Percentiles rank a stretch among this genome's conserved stretches.
phyloP scores from a whole-genome alignment of 2,329 filamentous ascomycete species.

The Colletotrichum limetticola region DNA sequence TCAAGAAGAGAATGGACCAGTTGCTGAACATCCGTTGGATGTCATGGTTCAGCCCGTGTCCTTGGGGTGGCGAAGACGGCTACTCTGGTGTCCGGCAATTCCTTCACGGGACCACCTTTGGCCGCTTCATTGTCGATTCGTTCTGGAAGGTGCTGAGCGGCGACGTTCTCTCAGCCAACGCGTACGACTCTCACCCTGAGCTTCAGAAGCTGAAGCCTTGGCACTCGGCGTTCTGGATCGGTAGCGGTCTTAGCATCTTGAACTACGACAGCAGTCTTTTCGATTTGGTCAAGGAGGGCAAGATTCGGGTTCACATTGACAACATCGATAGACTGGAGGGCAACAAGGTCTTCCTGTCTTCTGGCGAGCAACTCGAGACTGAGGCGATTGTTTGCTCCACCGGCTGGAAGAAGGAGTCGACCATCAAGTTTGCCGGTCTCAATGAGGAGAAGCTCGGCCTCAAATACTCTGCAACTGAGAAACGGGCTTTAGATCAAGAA shows the following conservation, averaged over 20 bases:
- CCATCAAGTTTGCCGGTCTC: background rate
- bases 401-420: background rate
- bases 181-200: background rate
- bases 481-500: background rate
- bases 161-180: background rate
- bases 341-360: background rate
- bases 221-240: background rate
- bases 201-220: background rate
- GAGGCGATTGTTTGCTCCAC: background rate
- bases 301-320: background rate
- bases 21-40: slow-evolving; percentile 64
- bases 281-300: background rate
- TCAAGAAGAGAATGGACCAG: slow-evolving; percentile 70
- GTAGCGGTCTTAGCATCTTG: background rate
- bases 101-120: background rate
- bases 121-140: background rate
- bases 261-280: background rate
- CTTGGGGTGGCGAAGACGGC: slow-evolving; percentile 69
- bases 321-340: background rate
- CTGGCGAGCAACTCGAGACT: background rate
- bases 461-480: background rate
- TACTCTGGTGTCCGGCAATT: slow-evolving; percentile 50
- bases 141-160: background rate
- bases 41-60: slow-evolving; percentile 73
- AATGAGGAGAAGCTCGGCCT: background rate